Evolutionary conservation across 1,284 basidiomycete species (phyloP), one percentile per base, ranked within the genome.

Genomic region (Fomitopsis palustris): DNA sequence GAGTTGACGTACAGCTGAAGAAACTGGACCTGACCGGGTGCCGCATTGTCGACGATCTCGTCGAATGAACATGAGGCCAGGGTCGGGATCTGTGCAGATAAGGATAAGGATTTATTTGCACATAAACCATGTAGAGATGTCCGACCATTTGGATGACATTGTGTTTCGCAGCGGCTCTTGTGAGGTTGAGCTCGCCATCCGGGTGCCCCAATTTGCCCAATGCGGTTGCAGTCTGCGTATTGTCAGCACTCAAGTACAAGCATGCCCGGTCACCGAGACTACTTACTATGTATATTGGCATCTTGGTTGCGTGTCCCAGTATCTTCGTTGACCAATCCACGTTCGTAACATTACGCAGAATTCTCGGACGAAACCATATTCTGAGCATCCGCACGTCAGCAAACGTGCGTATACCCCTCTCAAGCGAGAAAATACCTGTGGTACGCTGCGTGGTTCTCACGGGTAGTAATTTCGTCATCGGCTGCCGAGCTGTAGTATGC

Each of bases 171-270:
- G 93, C 95, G 0, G 93, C 94, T 60, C 87, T 80, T 0, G 95
- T 97, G 47, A 98, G 73, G 68, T 89, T 91, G 16, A 96, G 78
- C 75, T 97, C 95, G n/a, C 95, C 95, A 61, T 96, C 92, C 0
- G 93, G 92, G 69, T 97, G 95, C 6, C 93, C 95, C 0, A 98
- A 86, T 76, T 96, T 97, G 35, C 96, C 95, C 1, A 90, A 76
- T 1, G 90, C 90, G 19, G 91, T 92, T 23, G 88, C 89, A 45
- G 84, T 83, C 87, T 89, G 55, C 0, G 55, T 14, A 43, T 37
- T 9, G 10, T 19, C n/a, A 54, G 19, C 56, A 37, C 29, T 38
- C 19, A 19, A 10, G 23, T 21, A 25, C 23, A 38, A 12, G n/a
- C 2, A 27, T 4, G 16, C 31, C 4, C 10, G 4, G 14, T 4